Evolutionary conservation across 2,329 filamentous ascomycete species (phyloP), one percentile per base, ranked within the genome.

Genomic region (Mollisiaceae sp.): DNA sequence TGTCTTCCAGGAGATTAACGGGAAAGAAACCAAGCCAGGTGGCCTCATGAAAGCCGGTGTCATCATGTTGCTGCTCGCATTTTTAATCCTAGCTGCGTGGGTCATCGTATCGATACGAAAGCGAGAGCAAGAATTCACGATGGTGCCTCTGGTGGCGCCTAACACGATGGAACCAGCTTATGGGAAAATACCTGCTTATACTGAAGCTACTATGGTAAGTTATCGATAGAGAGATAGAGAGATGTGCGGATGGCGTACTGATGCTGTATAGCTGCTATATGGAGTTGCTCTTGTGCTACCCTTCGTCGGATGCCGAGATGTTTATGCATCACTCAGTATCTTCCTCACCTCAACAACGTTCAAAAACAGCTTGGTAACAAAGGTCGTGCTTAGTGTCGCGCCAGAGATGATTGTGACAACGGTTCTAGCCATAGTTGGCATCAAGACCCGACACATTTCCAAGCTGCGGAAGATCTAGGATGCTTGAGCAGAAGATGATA

Each of bases 281-380:
- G 50, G 47, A 41, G 35, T 45, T 20, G 24, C 38, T 2, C 12
- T 36, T 32, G 18, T 57, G 2, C 45, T 64, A 4, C 62, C 56
- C 6, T 59, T 54, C n/a, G 4, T 59, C 9, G 38, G 57, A 11
- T 2, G 56, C 11, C 45, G 57, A 4, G 50, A 60, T 18, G 6
- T 64, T 24, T 64, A 60, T 38, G 62, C 50, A 9, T 11, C 47
- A 15, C 38, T 64, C 27, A 54, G 15, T 9, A 24, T 60, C 45
- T 64, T 64, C 47, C 36, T 64, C 36, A 27, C 32, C 3, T 27
- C 43, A 15, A 15, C 45, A 0, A 47, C 35, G 2, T 59, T 64
- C 36, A 64, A 64, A 24, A 43, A 52, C 56, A 59, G 47, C 8
- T 14, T 45, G 8, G 61, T 22, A 11, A 41, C 61, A 8, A 58